Percentiles rank a stretch among this genome's conserved stretches.
phyloP scores from a whole-genome alignment of 169 alveolate species.

The Eimeria mitis region DNA sequence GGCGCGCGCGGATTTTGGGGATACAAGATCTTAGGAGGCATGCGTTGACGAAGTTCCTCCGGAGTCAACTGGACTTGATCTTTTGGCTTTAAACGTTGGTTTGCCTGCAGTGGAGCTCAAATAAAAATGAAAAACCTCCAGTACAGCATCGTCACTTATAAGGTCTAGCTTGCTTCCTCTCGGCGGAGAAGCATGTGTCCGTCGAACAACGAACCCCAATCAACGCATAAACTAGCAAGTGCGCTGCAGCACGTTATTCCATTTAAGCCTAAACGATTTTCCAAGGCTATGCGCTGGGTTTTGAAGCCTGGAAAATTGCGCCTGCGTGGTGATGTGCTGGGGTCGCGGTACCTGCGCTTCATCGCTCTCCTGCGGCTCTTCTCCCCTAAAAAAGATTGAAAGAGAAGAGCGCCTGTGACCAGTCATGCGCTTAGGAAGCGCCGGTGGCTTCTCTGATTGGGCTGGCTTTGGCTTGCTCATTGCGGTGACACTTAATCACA shows the following conservation, averaged over 20 bases:
- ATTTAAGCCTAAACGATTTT: not conserved
- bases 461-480: constrained; percentile 60
- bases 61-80: constrained; percentile 83
- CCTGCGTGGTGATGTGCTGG: not conserved
- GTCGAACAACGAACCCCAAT: not conserved
- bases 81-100: constrained; percentile 76
- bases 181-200: not conserved
- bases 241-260: not conserved
- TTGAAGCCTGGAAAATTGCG: not conserved
- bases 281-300: not conserved
- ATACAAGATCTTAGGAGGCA: constrained; percentile 88
- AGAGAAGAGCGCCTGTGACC: constrained; percentile 66
- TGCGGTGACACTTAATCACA: not conserved
- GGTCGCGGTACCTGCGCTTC: constrained; percentile 33
- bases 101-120: constrained; percentile 34
- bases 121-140: not conserved
- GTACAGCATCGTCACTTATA: not conserved
- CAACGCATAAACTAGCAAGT: not conserved
- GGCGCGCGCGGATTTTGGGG: constrained; percentile 94
- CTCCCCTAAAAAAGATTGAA: constrained; percentile 51
- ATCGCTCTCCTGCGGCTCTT: constrained; percentile 50
- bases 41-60: constrained; percentile 88
- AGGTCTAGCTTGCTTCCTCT: not conserved
- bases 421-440: constrained; percentile 41
- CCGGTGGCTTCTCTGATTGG: constrained; percentile 33